A percentile compares a stretch with the other conserved stretches of the same genome.
These are phyloP conservation scores for Aspergillus calidoustus DNA, from an alignment of 2,329 filamentous ascomycete genomes.

Conservation along the genomic window DNA sequence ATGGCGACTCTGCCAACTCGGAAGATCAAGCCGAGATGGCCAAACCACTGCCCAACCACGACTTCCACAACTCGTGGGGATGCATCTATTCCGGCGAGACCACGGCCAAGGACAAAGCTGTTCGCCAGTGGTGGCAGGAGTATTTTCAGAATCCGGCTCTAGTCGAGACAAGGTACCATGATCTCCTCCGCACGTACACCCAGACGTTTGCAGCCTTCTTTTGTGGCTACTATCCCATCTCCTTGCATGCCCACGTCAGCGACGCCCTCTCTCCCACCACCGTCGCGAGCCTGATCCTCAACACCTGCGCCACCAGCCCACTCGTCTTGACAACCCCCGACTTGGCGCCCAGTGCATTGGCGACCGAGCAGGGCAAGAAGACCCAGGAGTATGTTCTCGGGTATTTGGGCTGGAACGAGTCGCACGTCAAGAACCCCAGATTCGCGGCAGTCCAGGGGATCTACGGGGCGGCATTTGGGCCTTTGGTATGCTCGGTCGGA, in stretches of 20 bases:
- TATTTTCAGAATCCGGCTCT: neutral
- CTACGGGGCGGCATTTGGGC: neutral
- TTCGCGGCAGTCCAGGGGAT: neutral
- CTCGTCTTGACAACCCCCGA: neutral
- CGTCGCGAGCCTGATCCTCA: neutral
- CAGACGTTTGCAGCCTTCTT: neutral
- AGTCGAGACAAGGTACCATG: neutral
- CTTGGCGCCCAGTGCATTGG: neutral
- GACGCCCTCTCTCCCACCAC: neutral
- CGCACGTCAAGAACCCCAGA: neutral
- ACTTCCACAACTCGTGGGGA: constrained; percentile 1
- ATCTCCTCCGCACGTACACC: neutral
- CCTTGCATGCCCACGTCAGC: constrained; percentile 1
- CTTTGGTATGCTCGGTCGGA: neutral
- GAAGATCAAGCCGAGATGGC: no score
- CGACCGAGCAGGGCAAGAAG: neutral
- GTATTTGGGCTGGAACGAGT: neutral
- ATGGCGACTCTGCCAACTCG: neutral
- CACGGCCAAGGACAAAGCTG: neutral
- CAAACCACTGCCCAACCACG: neutral
- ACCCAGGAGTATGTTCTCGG: neutral
- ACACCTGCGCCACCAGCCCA: neutral
- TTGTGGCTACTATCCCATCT: neutral
- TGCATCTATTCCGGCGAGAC: neutral
- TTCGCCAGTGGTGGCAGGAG: neutral